Evolutionary conservation across 768 basidiomycete genomes (phyloP).

Genomic region (Asterophora lycoperdoides): DNA sequence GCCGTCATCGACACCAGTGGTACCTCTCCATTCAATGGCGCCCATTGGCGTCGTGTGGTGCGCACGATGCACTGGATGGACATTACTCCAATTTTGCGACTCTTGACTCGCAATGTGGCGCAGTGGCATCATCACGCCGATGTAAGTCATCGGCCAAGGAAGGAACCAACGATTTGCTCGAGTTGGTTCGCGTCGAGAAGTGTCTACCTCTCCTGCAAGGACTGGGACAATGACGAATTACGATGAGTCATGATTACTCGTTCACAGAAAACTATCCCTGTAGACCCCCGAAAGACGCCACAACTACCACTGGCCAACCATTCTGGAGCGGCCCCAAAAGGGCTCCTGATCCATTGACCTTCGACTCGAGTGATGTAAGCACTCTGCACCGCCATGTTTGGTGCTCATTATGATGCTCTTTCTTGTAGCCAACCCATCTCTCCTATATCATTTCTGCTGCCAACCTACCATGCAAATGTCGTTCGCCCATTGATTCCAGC

Average conservation of each 20-base stretch:
- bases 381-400: background rate
- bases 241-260: too few species aligned
- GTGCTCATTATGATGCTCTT: conserved; percentile 2
- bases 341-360: conserved; percentile 86
- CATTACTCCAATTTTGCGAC: conserved; percentile 58
- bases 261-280: too few species aligned
- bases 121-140: conserved; percentile 55
- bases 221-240: conserved; percentile 50
- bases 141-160: conserved; percentile 57
- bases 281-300: conserved; percentile 93
- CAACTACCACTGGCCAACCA: conserved; percentile 88
- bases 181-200: conserved; percentile 62
- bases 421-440: conserved; percentile 71
- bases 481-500: too few species aligned
- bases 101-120: conserved; percentile 35
- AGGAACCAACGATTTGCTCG: conserved; percentile 47
- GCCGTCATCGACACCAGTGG: conserved; percentile 59
- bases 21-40: conserved; percentile 46
- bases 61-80: conserved; percentile 62
- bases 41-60: conserved; percentile 60
- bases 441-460: conserved; percentile 89
- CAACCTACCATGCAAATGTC: conserved; percentile 78
- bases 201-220: conserved; percentile 50
- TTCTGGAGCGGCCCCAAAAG: conserved; percentile 99
- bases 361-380: conserved; percentile 82